Conservation (phyloP, 805 yeast genomes). For the Pachysolen tannophilus region DNA sequence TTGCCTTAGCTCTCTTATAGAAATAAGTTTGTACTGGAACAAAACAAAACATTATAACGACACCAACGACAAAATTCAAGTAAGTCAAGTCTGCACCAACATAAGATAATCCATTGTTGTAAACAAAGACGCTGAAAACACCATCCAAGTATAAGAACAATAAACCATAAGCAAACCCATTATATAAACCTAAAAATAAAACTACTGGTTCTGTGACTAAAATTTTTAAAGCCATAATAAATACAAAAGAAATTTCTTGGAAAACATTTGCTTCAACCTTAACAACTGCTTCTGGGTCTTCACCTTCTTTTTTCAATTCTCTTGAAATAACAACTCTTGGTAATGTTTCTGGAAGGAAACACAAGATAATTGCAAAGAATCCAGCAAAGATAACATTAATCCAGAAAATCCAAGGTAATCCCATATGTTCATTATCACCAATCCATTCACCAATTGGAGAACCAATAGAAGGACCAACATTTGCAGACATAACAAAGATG, state of each 20-base stretch:
- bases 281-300: conserved; percentile 9
- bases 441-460: conserved; percentile 29
- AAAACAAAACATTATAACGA: conserved; percentile 17
- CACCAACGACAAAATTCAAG: conserved; percentile 28
- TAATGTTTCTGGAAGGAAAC: conserved; percentile 26
- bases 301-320: conserved; percentile 16
- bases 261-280: conserved; percentile 16
- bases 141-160: conserved; percentile 27
- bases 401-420: conserved; percentile 25
- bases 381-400: conserved; percentile 24
- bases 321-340: conserved; percentile 26
- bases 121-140: conserved; percentile 25
- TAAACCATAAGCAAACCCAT: conserved; percentile 28
- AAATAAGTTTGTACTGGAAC: conserved; percentile 25
- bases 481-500: conserved; percentile 24
- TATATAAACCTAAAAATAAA: conserved; percentile 24
- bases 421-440: conserved; percentile 19
- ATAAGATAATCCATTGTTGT: conserved; percentile 21
- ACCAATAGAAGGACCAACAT: conserved; percentile 28
- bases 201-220: conserved; percentile 27
- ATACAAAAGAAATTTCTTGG: conserved; percentile 22
- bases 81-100: conserved; percentile 26
- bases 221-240: conserved; percentile 24
- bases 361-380: conserved; percentile 14
- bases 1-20: conserved; percentile 21